Evolutionary conservation across 441 rosid genomes (phyloP).

Genomic region (Hypseocharis bilobata): DNA sequence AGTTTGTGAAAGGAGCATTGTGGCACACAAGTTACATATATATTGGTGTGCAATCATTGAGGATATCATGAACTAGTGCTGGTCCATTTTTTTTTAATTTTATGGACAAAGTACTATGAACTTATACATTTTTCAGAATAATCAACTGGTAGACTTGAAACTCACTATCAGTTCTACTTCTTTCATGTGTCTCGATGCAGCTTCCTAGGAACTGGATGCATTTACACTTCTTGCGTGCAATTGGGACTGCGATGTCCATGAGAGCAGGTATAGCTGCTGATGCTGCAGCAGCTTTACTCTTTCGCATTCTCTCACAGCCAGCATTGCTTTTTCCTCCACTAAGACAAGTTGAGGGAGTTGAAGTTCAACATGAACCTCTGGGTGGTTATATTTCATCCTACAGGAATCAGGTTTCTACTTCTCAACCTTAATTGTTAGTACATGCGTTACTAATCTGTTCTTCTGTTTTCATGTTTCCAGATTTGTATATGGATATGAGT

Average conservation of each 20-base stretch:
- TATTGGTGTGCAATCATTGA: no score
- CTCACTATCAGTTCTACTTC: not conserved
- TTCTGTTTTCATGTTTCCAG: constrained; percentile 15
- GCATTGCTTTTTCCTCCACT: constrained; percentile 95
- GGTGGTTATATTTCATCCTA: constrained; percentile 73
- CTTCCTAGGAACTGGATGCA: constrained; percentile 99
- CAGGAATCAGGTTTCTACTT: constrained; percentile 64
- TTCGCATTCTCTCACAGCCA: constrained; percentile 91
- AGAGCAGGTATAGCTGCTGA: constrained; percentile 97
- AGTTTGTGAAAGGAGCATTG: no score
- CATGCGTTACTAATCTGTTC: constrained; percentile 5
- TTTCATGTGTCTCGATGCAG: constrained; percentile 40
- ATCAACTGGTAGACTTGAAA: not conserved
- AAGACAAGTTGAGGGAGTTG: constrained; percentile 82
- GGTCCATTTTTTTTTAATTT: not conserved
- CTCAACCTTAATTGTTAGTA: constrained; percentile 1
- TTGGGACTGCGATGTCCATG: constrained; percentile 98
- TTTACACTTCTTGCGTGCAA: constrained; percentile 95
- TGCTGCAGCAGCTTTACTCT: constrained; percentile 96
- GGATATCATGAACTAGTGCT: not conserved
- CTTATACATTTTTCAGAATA: not conserved
- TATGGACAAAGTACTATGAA: not conserved
- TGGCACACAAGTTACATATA: no score
- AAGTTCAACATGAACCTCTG: constrained; percentile 60
- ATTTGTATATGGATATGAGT: no score